Evolutionary conservation across 345 rosid species (phyloP).

Genomic region (Rubroshorea leprosula): DNA sequence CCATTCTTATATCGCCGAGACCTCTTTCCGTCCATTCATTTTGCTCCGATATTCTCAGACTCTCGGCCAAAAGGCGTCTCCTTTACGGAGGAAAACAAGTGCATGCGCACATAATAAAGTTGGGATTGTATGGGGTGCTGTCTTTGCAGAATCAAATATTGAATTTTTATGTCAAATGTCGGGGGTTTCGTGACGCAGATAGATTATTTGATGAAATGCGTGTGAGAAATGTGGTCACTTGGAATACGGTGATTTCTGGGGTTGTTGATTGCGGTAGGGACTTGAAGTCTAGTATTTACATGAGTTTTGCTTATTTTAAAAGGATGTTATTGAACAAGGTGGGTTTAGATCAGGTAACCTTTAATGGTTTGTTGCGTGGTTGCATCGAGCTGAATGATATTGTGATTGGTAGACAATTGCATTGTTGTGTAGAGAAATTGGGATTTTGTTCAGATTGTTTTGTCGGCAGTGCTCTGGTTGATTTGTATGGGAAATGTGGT

Average conservation of each 20-base stretch:
- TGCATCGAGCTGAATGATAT: constrained; percentile 33
- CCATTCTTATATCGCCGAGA: not conserved
- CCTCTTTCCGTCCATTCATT: not conserved
- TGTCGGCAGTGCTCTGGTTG: constrained; percentile 42
- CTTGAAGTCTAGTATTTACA: constrained; percentile 1
- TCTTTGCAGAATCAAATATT: constrained; percentile 49
- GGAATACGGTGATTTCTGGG: constrained; percentile 59
- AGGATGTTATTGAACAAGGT: constrained; percentile 37
- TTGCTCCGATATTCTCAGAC: constrained; percentile 30
- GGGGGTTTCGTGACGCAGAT: constrained; percentile 22
- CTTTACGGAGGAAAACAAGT: constrained; percentile 32
- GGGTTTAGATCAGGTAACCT: constrained; percentile 42
- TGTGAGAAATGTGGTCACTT: constrained; percentile 49
- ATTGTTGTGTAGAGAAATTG: constrained; percentile 42
- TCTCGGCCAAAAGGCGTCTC: constrained; percentile 27
- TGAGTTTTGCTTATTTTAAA: constrained; percentile 35
- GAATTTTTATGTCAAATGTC: constrained; percentile 37
- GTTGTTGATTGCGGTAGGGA: constrained; percentile 15
- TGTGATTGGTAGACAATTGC: constrained; percentile 43
- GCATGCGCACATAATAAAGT: constrained; percentile 35
- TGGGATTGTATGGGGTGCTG: constrained; percentile 30
- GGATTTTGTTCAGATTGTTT: constrained; percentile 40
- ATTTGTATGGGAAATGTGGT: constrained; percentile 68
- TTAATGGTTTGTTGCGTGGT: constrained; percentile 45
- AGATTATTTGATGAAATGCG: constrained; percentile 65